These are phyloP conservation scores for Karstenula rhodostoma DNA, from an alignment of 2,329 filamentous ascomycete genomes.

Conservation along the genomic window DNA sequence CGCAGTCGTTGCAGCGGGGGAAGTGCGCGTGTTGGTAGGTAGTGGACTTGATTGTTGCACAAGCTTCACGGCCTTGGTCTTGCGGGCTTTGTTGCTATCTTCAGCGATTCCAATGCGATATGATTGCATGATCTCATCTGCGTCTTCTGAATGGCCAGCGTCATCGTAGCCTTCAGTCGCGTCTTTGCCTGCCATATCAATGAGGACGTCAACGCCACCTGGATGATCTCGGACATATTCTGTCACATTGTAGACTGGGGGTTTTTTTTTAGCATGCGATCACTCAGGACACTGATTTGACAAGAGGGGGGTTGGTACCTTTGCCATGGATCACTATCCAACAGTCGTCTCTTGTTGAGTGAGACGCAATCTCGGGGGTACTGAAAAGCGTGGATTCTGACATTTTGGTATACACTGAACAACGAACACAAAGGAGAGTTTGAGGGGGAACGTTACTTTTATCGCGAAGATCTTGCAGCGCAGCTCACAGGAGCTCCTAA, in stretches of 20 bases:
- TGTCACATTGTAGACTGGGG: conserved; percentile 64
- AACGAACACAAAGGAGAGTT: conserved; percentile 7
- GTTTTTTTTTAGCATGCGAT: conserved; percentile 17
- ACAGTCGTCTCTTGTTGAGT: conserved; percentile 58
- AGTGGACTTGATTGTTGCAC: conserved; percentile 44
- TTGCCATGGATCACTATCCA: conserved; percentile 64
- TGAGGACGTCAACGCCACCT: conserved; percentile 50
- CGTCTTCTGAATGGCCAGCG: conserved; percentile 57
- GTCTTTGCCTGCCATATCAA: conserved; percentile 53
- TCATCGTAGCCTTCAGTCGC: conserved; percentile 55
- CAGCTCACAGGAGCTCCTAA: background rate
- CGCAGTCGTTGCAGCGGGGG: conserved; percentile 15
- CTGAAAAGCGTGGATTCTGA: conserved; percentile 25
- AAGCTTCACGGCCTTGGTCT: conserved; percentile 44
- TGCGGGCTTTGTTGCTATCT: conserved; percentile 24
- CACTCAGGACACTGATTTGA: background rate
- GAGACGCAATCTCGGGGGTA: conserved; percentile 59
- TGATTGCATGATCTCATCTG: conserved; percentile 51
- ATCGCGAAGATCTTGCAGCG: background rate
- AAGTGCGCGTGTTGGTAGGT: conserved; percentile 9
- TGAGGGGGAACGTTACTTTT: conserved; percentile 15
- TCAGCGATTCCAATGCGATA: conserved; percentile 40
- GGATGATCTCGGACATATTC: conserved; percentile 68
- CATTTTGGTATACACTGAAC: conserved; percentile 17
- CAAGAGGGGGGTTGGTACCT: conserved; percentile 19